phyloP scores from a whole-genome alignment of 2,329 filamentous ascomycete genomes.

The Aspergillus pseudotamarii region DNA sequence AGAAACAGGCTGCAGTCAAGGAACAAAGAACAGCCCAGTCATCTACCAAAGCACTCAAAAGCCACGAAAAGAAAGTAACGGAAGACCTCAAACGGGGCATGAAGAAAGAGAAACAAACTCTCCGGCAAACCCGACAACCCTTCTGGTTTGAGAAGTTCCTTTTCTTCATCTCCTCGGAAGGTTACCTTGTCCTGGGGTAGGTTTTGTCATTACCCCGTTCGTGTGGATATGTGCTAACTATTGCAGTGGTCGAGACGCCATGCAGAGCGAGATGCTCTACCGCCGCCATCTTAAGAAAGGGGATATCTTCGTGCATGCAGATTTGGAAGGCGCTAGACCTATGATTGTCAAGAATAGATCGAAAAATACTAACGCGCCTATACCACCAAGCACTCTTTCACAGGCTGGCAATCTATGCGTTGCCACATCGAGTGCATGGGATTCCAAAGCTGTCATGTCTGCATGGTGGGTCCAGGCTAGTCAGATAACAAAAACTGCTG shows the following conservation, averaged over 20 bases:
- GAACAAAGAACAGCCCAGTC: constrained; percentile 83
- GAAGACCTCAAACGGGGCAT: constrained; percentile 83
- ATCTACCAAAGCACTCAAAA: constrained; percentile 81
- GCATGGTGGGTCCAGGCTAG: constrained; percentile 94
- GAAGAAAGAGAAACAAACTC: constrained; percentile 86
- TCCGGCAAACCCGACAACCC: constrained; percentile 79
- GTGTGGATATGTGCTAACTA: constrained; percentile 14
- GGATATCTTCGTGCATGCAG: constrained; percentile 89
- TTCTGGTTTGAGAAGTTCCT: constrained; percentile 98
- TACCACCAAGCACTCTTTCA: constrained; percentile 85
- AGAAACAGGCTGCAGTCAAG: constrained; percentile 79
- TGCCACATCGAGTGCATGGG: constrained; percentile 87
- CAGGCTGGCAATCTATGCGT: constrained; percentile 87
- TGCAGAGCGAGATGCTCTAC: constrained; percentile 93
- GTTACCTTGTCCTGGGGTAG: constrained; percentile 81
- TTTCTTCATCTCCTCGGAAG: constrained; percentile 94
- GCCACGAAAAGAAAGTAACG: constrained; percentile 83
- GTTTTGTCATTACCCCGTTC: constrained; percentile 13
- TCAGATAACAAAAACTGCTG: constrained; percentile 84
- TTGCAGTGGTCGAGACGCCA: constrained; percentile 72
- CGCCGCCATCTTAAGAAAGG: constrained; percentile 81
- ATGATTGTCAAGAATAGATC: constrained; percentile 89
- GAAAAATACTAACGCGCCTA: constrained; percentile 75
- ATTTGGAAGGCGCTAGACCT: constrained; percentile 79
- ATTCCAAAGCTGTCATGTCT: constrained; percentile 92